Base-by-base conservation (phyloP, 805 yeast species). In the Suhomyces sp. region DNA sequence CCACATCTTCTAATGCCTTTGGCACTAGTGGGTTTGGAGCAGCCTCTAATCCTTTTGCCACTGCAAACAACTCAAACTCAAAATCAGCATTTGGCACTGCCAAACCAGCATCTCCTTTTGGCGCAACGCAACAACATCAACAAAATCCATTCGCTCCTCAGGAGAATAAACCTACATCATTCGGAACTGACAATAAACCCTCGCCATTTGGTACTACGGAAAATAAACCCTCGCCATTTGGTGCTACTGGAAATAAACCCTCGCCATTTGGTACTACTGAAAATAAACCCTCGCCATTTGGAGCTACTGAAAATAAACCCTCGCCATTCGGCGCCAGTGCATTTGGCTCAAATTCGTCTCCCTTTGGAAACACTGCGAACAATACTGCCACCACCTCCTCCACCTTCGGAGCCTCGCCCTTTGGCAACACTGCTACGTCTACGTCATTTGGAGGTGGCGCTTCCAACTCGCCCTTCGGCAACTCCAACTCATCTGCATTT, bases 111-210 rank as follows among this genome's bases (percentile, higher is more conserved):
- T 35, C 52, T 10, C 55, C 58, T n/a, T 51, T 51, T 47, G 55
- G 53, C 9, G 41, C 47, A 3, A 15, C 49, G 12, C 25, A 33
- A 17, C 35, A 51, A n/a, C 49, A 52, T 17, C 25, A 33, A n/a
- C 35, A 51, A 17, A 51, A 52, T 15, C 56, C 60, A 22, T 63
- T 60, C 52, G 66, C 66, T 3, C 44, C 35, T 10, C 10, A 31
- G 12, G 35, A 31, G 17, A 31, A 33, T 6, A 37, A 37, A 19
- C 12, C 41, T n/a, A 55, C n/a, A n/a, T n/a, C n/a, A n/a, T n/a
- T n/a, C n/a, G n/a, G n/a, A n/a, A n/a, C n/a, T n/a, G 21, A 25
- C 5, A 22, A 21, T 24, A 24, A 15, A 8, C n/a, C 46, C 2
- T 56, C 52, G 61, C 46, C 46, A n/a, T 43, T 43, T 43, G 46